phyloP scores from a whole-genome alignment of 2,329 filamentous ascomycete species.

The Lasiodiplodia hormozganensis region DNA sequence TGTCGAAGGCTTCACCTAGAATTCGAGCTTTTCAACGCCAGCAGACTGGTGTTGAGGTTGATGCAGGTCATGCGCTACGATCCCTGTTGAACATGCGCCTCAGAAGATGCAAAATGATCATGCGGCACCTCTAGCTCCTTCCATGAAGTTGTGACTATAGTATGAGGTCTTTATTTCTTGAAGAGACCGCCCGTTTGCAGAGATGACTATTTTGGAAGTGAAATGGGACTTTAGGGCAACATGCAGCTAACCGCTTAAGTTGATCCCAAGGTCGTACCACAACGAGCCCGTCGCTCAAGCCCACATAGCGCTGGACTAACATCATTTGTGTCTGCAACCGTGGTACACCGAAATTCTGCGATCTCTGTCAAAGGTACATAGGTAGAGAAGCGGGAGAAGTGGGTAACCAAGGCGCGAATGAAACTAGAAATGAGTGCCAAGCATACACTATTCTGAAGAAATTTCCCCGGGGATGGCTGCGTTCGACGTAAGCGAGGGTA shows the following conservation, averaged over 20 bases:
- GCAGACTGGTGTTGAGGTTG: not conserved
- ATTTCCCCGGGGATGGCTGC: not conserved
- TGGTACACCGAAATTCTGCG: not conserved
- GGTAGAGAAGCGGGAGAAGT: not conserved
- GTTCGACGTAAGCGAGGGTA: not conserved
- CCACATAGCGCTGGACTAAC: too few species aligned
- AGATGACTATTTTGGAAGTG: not conserved
- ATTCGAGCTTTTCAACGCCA: not conserved
- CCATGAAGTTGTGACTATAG: not conserved
- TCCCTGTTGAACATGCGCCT: not conserved
- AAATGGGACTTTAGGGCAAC: not conserved
- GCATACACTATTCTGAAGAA: not conserved
- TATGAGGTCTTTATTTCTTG: not conserved
- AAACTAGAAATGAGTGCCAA: not conserved
- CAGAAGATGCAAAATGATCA: not conserved
- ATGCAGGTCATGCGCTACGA: not conserved
- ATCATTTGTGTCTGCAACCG: too few species aligned
- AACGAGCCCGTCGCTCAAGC: too few species aligned
- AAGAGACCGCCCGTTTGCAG: conserved; percentile 5
- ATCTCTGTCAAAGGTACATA: not conserved
- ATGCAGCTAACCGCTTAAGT: not conserved
- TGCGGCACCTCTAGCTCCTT: not conserved
- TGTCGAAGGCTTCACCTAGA: not conserved
- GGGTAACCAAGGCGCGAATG: not conserved
- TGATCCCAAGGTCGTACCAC: not conserved